These are phyloP conservation scores for Cytospora paraplurivora DNA, from an alignment of 2,329 filamentous ascomycete genomes.

Conservation along the genomic window DNA sequence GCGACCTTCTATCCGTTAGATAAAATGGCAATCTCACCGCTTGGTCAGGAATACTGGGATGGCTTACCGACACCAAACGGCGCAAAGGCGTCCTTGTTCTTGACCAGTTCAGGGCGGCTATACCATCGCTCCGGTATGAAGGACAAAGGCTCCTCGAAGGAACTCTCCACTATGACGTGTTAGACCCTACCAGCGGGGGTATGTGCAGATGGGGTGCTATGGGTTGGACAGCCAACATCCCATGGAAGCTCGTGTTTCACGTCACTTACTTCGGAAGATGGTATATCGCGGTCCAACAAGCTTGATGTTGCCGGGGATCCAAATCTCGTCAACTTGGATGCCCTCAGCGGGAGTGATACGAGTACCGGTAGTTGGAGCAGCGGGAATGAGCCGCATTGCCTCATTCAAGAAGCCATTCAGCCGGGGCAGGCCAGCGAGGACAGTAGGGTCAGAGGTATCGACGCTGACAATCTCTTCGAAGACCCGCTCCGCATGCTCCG, in stretches of 20 bases:
- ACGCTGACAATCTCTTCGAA: background rate
- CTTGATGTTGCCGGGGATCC: background rate
- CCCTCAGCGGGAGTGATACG: background rate
- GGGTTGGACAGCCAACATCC: too few relatives aligned
- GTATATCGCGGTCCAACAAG: background rate
- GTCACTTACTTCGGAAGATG: background rate
- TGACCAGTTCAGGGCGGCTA: background rate
- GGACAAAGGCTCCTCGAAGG: background rate
- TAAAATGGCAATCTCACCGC: too few relatives aligned
- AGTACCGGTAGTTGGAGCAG: background rate
- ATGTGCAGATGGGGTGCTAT: background rate
- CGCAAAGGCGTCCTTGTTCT: background rate
- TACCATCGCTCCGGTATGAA: constrained; percentile 4
- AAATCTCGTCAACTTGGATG: background rate
- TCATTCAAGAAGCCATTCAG: background rate
- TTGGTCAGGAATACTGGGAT: too few relatives aligned
- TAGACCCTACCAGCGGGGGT: background rate
- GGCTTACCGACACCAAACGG: background rate
- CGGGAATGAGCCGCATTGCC: background rate
- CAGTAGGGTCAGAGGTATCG: background rate
- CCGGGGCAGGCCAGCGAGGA: background rate
- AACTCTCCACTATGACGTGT: background rate
- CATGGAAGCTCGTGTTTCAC: too few relatives aligned
- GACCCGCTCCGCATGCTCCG: background rate
- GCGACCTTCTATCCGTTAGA: too few relatives aligned